Evolutionary conservation across 1,284 basidiomycete genomes (phyloP).

Genomic region (Malassezia yamatoensis): DNA sequence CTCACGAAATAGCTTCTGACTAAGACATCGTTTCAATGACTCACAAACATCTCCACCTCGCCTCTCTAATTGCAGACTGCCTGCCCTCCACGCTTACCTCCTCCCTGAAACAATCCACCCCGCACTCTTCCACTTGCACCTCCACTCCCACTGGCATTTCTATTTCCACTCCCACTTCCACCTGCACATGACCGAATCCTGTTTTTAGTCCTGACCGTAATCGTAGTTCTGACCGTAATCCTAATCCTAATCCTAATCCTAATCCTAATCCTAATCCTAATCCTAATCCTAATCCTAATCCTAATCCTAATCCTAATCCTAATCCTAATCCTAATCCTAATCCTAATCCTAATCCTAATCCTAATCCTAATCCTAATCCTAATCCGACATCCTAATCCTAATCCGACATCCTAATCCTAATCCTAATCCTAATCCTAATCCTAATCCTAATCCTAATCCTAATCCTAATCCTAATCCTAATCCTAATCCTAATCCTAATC

Average conservation of each 20-base stretch:
- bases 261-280: background rate
- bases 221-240: too few relatives aligned
- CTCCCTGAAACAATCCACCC: too few relatives aligned
- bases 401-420: too few relatives aligned
- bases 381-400: background rate
- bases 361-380: conserved; percentile 3
- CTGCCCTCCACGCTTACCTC: too few relatives aligned
- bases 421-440: conserved; percentile 3
- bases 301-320: conserved; percentile 10
- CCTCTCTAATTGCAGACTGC: too few relatives aligned
- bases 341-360: background rate
- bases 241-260: conserved; percentile 3
- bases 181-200: too few relatives aligned
- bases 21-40: too few relatives aligned
- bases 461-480: conserved; percentile 1
- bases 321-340: conserved; percentile 6
- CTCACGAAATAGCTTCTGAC: too few relatives aligned
- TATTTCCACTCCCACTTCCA: too few relatives aligned
- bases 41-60: too few relatives aligned
- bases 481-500: background rate
- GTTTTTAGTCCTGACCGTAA: background rate
- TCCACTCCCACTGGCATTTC: too few relatives aligned
- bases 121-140: too few relatives aligned
- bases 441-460: background rate
- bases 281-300: conserved; percentile 6